Base-by-base conservation (phyloP, 208 protist genomes). In the Trypanosomatidae sp. region DNA sequence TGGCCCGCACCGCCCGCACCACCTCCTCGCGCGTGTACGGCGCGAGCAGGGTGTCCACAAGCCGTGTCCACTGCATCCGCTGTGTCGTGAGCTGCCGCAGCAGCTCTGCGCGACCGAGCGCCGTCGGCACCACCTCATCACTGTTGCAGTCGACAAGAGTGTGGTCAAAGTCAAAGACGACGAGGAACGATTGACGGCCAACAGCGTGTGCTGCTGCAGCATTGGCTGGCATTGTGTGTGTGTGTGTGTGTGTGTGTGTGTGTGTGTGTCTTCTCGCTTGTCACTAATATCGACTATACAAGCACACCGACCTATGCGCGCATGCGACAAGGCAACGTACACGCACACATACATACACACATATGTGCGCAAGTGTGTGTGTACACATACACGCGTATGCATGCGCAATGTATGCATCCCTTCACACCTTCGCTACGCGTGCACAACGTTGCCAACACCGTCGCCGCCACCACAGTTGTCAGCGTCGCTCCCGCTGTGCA, bases 121-220 rank as follows among this genome's bases (percentile, higher is more conserved):
- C 41, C 3, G 43, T 11, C 2, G 79, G 79, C 32, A 92, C 78
- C 19, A 77, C 84, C 33, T 65, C 66, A 63, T 92, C 84, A 4
- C 66, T 89, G 62, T 92, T 92, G 60, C 71, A 85, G 47, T 92
- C 60, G 8, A 88, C 71, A 15, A 92, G 43, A 2, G 84, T 92
- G 73, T 89, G 61, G 46, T 92, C 84, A 41, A 92, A 92, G 66
- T 92, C 84, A 53, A 92, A 89, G n/a, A 92, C 79, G 1, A 89
- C 57, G 8, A 92, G 70, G 49, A 89, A 89, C 0, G 78, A 88
- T 49, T 92, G 79, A 10, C 76, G 69, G 6, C 77, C 77, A 20
- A 78, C 53, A 13, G 49, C 58, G 24, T 67, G 56, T 50, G 18
- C 6, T 41, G 44, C 6, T 13, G 33, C 4, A 10, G 20, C 4